Evolutionary conservation across 768 basidiomycete species (phyloP).

Genomic region (Trametes elegans): DNA sequence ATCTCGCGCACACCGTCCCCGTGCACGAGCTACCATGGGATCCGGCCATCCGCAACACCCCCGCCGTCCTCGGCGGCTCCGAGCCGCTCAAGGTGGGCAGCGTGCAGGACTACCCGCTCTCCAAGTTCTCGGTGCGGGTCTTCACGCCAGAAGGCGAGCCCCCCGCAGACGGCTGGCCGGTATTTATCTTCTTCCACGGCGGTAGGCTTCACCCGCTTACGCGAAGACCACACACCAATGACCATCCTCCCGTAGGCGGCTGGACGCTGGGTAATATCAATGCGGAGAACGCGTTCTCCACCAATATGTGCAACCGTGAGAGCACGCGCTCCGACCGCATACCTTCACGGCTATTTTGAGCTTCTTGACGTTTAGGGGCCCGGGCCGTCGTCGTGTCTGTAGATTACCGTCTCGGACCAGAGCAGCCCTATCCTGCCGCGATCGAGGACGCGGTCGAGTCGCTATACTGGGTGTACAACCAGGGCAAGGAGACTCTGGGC

Average conservation of each 20-base stretch:
- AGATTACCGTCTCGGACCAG: conserved; percentile 72
- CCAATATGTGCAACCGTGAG: conserved; percentile 57
- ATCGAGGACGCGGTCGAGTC: conserved; percentile 70
- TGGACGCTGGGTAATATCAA: conserved; percentile 72
- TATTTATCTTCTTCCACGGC: conserved; percentile 73
- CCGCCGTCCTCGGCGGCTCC: conserved; percentile 56
- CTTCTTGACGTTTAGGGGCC: conserved; percentile 40
- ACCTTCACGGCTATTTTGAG: background rate
- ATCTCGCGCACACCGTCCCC: conserved; percentile 44
- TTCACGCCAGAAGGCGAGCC: conserved; percentile 57
- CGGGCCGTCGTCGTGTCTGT: conserved; percentile 63
- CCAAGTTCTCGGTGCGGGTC: conserved; percentile 53
- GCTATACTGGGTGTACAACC: conserved; percentile 54
- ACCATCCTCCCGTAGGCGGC: conserved; percentile 46
- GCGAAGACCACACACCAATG: background rate
- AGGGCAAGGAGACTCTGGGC: conserved; percentile 46
- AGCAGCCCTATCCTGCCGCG: conserved; percentile 67
- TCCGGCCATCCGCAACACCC: conserved; percentile 49
- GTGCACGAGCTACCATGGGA: conserved; percentile 63
- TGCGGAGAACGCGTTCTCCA: conserved; percentile 59
- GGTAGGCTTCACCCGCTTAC: conserved; percentile 38
- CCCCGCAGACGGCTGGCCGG: conserved; percentile 64
- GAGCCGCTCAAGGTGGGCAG: conserved; percentile 53
- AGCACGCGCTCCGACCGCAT: conserved; percentile 8
- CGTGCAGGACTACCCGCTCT: conserved; percentile 51